phyloP scores from a whole-genome alignment of 2,329 filamentous ascomycete genomes.

The Rhinocladiella mackenziei region DNA sequence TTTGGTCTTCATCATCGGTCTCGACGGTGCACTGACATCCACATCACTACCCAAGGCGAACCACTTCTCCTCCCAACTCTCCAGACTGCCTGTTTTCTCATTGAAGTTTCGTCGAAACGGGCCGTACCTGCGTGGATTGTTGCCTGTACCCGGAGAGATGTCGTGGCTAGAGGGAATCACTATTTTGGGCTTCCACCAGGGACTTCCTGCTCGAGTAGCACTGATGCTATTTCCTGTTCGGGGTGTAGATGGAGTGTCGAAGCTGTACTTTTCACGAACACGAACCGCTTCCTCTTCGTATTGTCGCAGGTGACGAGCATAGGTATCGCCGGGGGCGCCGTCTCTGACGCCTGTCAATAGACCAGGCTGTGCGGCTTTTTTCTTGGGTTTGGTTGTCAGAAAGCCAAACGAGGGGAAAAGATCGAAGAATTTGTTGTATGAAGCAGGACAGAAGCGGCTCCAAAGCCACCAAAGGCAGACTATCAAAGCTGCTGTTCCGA shows the following conservation, averaged over 20 bases:
- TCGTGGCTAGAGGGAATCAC: conserved; percentile 4
- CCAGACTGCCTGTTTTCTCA: conserved; percentile 16
- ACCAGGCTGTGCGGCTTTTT: conserved; percentile 4
- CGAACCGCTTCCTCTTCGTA: conserved; percentile 16
- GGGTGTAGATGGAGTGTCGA: conserved; percentile 11
- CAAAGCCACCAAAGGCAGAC: conserved; percentile 8
- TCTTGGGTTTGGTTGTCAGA: conserved; percentile 6
- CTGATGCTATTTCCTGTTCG: neutral
- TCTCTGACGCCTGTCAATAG: too few relatives aligned
- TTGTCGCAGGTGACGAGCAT: conserved; percentile 11
- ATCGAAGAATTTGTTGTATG: conserved; percentile 7
- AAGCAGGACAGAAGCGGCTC: conserved; percentile 6
- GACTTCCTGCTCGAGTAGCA: neutral
- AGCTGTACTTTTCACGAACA: conserved; percentile 12
- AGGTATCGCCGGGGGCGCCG: conserved; percentile 7
- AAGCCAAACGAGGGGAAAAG: neutral
- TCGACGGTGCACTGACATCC: neutral
- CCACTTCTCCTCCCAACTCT: conserved; percentile 24
- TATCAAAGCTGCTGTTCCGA: conserved; percentile 3
- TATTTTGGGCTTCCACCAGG: neutral
- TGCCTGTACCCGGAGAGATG: neutral
- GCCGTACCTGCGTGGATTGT: conserved; percentile 8
- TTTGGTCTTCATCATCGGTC: neutral
- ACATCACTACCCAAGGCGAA: conserved; percentile 20
- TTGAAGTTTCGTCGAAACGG: conserved; percentile 6